Conservation (phyloP, 805 yeast species). For the Lipomyces anomalus region DNA sequence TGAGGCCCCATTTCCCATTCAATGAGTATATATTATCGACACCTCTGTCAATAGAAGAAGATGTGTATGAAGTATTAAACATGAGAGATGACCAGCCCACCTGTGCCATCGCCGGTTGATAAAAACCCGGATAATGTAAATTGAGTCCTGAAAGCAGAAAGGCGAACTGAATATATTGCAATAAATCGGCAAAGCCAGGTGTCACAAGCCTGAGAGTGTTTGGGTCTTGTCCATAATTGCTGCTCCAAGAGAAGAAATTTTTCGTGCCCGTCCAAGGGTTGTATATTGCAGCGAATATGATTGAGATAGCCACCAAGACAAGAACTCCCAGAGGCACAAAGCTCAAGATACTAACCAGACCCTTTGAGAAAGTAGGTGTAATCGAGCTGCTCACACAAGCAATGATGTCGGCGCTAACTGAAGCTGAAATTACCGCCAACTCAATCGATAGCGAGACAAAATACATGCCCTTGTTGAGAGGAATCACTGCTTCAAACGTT, state of each 20-base stretch:
- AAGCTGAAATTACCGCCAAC: constrained; percentile 28
- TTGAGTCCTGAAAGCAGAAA: constrained; percentile 49
- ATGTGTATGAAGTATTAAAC: constrained; percentile 25
- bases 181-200: constrained; percentile 46
- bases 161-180: constrained; percentile 54
- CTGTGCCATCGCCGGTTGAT: constrained; percentile 48
- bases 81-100: constrained; percentile 55
- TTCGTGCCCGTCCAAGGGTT: constrained; percentile 55
- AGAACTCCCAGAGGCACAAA: constrained; percentile 38
- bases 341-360: constrained; percentile 39
- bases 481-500: constrained; percentile 8
- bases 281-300: constrained; percentile 37
- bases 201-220: constrained; percentile 48
- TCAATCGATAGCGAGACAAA: constrained; percentile 26
- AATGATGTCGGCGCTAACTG: constrained; percentile 30
- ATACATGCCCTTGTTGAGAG: constrained; percentile 7
- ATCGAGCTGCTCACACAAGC: constrained; percentile 47
- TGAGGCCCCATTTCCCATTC: constrained; percentile 15
- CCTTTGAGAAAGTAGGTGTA: constrained; percentile 43
- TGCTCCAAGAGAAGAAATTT: constrained; percentile 47
- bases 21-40: constrained; percentile 19
- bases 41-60: constrained; percentile 1
- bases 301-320: constrained; percentile 29
- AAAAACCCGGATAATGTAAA: constrained; percentile 57
- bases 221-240: constrained; percentile 55